Percentiles rank a stretch among this genome's conserved stretches.
These are phyloP conservation scores for Eucalyptus regnans DNA, from an alignment of 345 rosid species.

Conservation along the genomic window DNA sequence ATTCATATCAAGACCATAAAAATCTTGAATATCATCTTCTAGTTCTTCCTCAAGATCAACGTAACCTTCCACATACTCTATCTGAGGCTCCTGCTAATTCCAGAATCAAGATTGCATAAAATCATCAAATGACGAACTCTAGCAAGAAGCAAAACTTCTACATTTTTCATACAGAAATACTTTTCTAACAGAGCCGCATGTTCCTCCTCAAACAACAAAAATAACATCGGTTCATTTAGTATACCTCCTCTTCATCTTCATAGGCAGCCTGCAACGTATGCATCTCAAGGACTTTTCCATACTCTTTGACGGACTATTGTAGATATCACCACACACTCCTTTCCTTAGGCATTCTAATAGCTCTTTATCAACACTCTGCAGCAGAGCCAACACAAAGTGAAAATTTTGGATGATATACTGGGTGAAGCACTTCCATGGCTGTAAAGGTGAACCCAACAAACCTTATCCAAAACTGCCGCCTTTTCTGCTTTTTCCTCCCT, in stretches of 20 bases:
- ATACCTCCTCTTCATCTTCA: too few relatives aligned
- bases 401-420: neutral
- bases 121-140: neutral
- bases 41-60: constrained; percentile 74
- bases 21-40: constrained; percentile 93
- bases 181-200: neutral
- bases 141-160: neutral
- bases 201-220: too few relatives aligned
- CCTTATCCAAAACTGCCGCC: constrained; percentile 83
- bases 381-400: neutral
- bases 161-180: neutral
- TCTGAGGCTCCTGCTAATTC: constrained; percentile 41
- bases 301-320: constrained; percentile 41
- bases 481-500: constrained; percentile 77
- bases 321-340: constrained; percentile 59
- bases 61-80: constrained; percentile 72
- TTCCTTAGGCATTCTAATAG: constrained; percentile 60
- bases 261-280: too few relatives aligned
- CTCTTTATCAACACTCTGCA: constrained; percentile 77
- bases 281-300: constrained; percentile 33
- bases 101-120: neutral
- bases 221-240: too few relatives aligned
- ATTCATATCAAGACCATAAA: constrained; percentile 20
- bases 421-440: neutral
- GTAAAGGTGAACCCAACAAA: neutral